Percentiles rank a stretch among this genome's conserved stretches.
phyloP scores from a whole-genome alignment of 2,329 filamentous ascomycete genomes.

The Calonectria hongkongensis region DNA sequence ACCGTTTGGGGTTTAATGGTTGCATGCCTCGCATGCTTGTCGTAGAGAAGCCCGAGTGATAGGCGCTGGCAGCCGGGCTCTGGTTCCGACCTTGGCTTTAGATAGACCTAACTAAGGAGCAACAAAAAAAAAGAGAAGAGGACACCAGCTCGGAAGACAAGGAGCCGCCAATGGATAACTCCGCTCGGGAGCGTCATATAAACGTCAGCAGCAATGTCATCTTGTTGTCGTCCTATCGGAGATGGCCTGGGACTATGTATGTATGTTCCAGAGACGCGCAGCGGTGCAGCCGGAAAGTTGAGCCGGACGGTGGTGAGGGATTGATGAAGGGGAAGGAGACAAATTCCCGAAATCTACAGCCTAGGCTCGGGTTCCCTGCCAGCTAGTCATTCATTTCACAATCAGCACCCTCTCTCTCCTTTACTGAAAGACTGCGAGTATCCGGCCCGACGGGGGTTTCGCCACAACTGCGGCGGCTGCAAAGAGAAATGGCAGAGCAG shows the following conservation, averaged over 20 bases:
- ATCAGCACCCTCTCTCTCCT: no score
- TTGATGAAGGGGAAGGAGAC: conserved; percentile 16
- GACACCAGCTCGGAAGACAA: conserved; percentile 1
- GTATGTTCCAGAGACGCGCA: conserved; percentile 18
- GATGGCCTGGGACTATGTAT: conserved; percentile 18
- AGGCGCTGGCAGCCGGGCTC: conserved; percentile 1
- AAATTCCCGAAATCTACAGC: not conserved
- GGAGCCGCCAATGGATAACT: conserved; percentile 11
- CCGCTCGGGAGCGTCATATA: conserved; percentile 7
- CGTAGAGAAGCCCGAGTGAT: conserved; percentile 24
- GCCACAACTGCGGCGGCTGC: not conserved
- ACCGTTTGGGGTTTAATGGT: conserved; percentile 12
- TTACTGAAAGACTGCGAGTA: not conserved
- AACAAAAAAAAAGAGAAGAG: not conserved
- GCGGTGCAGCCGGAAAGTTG: conserved; percentile 14
- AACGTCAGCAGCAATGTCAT: conserved; percentile 19
- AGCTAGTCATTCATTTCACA: not conserved
- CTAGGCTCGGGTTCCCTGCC: conserved; percentile 6
- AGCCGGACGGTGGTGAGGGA: conserved; percentile 16
- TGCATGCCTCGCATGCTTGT: not conserved
- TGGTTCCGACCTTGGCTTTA: not conserved
- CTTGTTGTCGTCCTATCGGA: not conserved
- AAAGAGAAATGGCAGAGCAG: conserved; percentile 12
- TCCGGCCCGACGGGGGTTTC: conserved; percentile 4
- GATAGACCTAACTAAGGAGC: not conserved